phyloP scores from a whole-genome alignment of 2,329 filamentous ascomycete genomes.

The Fusarium vanettenii region DNA sequence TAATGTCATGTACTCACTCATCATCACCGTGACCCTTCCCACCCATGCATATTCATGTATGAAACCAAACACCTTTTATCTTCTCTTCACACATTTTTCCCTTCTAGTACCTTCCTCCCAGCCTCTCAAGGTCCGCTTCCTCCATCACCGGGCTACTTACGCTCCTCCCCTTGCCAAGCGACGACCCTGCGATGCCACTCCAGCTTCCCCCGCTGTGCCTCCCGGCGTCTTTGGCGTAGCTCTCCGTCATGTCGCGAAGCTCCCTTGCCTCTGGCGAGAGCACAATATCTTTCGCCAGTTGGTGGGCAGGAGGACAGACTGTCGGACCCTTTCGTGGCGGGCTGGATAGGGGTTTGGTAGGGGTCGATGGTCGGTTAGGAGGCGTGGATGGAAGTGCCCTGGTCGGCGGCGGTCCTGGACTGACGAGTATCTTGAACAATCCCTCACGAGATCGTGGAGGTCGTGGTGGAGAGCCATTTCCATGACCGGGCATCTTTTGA shows the following conservation, averaged over 20 bases:
- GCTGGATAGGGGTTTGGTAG: conserved; percentile 19
- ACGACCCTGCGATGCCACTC: conserved; percentile 26
- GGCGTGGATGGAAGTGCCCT: conserved; percentile 51
- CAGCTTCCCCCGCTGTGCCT: conserved; percentile 51
- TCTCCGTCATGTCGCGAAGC: conserved; percentile 46
- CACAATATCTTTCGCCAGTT: conserved; percentile 24
- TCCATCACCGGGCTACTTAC: conserved; percentile 25
- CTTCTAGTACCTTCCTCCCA: conserved; percentile 43
- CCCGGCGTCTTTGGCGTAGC: conserved; percentile 42
- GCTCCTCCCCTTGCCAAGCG: conserved; percentile 7
- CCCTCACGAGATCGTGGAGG: conserved; percentile 20
- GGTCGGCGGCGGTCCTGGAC: conserved; percentile 58
- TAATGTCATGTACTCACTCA: conserved; percentile 3
- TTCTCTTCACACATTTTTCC: neutral
- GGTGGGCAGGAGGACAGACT: conserved; percentile 13
- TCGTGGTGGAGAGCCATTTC: conserved; percentile 21
- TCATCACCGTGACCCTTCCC: neutral
- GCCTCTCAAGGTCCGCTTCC: conserved; percentile 42
- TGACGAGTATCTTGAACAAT: conserved; percentile 38
- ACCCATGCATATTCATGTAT: neutral
- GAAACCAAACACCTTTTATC: neutral
- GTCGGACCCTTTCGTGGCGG: conserved; percentile 11
- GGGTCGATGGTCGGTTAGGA: conserved; percentile 22
- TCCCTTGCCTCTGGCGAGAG: conserved; percentile 43
- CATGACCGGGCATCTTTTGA: neutral